Conservation (phyloP, 306 rosid species). For the Sophora flavescens region DNA sequence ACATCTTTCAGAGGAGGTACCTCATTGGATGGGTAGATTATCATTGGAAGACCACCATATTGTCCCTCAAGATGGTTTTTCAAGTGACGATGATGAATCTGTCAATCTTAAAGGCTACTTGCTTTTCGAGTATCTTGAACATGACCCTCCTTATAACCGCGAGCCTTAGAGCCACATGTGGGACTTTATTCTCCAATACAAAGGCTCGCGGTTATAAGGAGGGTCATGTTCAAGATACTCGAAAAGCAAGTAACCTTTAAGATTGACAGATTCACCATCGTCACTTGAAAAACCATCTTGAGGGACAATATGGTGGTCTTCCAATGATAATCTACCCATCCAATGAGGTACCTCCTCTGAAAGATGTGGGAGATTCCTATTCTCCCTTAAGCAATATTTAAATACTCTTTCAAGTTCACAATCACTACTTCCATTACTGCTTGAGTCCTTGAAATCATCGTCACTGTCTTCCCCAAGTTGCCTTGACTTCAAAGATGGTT, state of each 20-base stretch:
- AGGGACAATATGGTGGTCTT: constrained; percentile 51
- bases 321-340: constrained; percentile 59
- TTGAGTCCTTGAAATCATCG: constrained; percentile 70
- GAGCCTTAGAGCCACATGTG: too few species aligned
- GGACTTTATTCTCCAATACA: too few species aligned
- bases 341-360: constrained; percentile 48
- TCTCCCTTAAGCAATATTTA: constrained; percentile 52
- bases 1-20: constrained; percentile 45
- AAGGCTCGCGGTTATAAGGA: constrained; percentile 79
- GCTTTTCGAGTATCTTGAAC: constrained; percentile 71
- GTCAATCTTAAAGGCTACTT: constrained; percentile 58
- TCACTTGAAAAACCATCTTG: constrained; percentile 72
- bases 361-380: constrained; percentile 47
- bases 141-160: constrained; percentile 68
- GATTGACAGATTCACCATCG: constrained; percentile 65
- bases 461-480: constrained; percentile 73
- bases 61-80: constrained; percentile 59
- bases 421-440: constrained; percentile 81
- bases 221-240: constrained; percentile 70
- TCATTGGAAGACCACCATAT: constrained; percentile 56
- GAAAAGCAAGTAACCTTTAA: constrained; percentile 61
- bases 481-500: constrained; percentile 37
- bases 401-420: constrained; percentile 58
- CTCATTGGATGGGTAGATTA: constrained; percentile 56
- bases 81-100: constrained; percentile 74